Conservation (phyloP, 2,329 filamentous ascomycete species). For the Hysterium pulicare region DNA sequence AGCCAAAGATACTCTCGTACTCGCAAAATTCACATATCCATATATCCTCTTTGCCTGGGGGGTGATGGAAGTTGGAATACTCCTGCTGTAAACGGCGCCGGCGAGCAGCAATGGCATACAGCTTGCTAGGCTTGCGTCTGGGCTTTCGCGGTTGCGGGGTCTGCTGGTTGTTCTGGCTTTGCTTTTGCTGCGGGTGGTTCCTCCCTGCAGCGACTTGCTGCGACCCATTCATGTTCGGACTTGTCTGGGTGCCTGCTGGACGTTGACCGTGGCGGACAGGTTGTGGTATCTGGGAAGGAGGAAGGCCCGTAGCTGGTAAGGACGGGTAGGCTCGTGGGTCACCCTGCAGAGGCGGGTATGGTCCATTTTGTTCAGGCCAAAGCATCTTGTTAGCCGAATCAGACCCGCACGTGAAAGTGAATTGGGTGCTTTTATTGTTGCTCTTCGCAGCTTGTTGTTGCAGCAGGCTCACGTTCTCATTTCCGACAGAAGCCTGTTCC, state of each 20-base stretch:
- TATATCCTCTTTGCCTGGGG: constrained; percentile 67
- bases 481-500: constrained; percentile 50
- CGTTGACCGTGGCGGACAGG: constrained; percentile 32
- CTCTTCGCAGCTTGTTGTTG: constrained; percentile 64
- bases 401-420: constrained; percentile 94
- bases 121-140: constrained; percentile 61
- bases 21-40: constrained; percentile 99
- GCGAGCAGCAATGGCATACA: constrained; percentile 71
- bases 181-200: constrained; percentile 35
- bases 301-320: constrained; percentile 13
- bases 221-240: constrained; percentile 47
- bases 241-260: constrained; percentile 56
- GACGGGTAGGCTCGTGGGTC: constrained; percentile 24
- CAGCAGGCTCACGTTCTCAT: constrained; percentile 76
- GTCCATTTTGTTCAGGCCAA: constrained; percentile 59
- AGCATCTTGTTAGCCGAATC: constrained; percentile 77
- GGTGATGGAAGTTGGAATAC: constrained; percentile 71
- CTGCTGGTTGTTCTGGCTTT: constrained; percentile 37
- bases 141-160: constrained; percentile 57
- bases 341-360: constrained; percentile 35
- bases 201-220: constrained; percentile 26
- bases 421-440: constrained; percentile 75
- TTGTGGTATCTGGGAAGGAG: constrained; percentile 23
- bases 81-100: constrained; percentile 75
- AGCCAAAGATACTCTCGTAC: constrained; percentile 93